A percentile compares a stretch with the other conserved stretches of the same genome.
Evolutionary conservation across 2,329 filamentous ascomycete species (phyloP).

Genomic region (Zarea fungicola): DNA sequence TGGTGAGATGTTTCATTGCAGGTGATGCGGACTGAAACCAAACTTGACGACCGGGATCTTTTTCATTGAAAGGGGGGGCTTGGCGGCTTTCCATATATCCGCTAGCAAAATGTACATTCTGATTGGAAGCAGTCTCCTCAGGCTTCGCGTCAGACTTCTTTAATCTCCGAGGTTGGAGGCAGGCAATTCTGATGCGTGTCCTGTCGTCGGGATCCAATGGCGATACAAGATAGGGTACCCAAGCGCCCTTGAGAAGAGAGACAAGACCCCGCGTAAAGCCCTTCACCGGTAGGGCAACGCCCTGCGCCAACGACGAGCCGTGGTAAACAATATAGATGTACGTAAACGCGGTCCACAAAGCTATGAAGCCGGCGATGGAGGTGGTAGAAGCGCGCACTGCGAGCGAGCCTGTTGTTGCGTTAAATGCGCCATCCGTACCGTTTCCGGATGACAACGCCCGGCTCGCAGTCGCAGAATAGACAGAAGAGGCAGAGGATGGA

Average conservation of each 20-base stretch:
- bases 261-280: neutral
- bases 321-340: neutral
- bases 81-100: neutral
- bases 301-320: neutral
- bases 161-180: neutral
- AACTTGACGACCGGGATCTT: neutral
- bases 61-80: neutral
- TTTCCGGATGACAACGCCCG: too few relatives aligned
- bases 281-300: neutral
- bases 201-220: neutral
- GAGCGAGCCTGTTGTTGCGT: too few relatives aligned
- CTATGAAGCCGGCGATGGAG: neutral
- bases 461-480: too few relatives aligned
- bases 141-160: neutral
- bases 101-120: neutral
- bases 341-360: neutral
- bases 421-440: too few relatives aligned
- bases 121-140: too few relatives aligned
- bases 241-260: neutral
- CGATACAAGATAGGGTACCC: neutral
- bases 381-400: too few relatives aligned
- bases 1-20: neutral
- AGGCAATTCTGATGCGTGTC: neutral
- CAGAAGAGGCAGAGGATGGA: too few relatives aligned
- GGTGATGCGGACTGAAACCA: neutral